Evolutionary conservation across 306 rosid species (phyloP).

Genomic region (Senna siamea): DNA sequence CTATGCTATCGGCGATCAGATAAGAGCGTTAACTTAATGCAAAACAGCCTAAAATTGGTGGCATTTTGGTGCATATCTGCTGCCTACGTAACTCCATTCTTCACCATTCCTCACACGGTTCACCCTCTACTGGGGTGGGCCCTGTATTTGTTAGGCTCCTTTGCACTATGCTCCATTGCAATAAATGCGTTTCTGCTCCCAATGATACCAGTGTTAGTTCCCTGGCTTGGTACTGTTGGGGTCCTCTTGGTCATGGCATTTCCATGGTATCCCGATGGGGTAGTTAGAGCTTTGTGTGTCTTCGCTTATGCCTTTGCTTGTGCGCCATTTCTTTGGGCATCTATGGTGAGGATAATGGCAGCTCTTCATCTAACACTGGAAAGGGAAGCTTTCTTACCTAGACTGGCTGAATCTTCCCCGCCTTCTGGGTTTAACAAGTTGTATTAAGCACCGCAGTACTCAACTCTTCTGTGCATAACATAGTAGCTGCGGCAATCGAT

Average conservation of each 20-base stretch:
- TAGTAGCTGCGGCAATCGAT: neutral
- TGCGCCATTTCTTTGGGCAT: slow-evolving; percentile 61
- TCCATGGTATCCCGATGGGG: slow-evolving; percentile 73
- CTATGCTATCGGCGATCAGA: slow-evolving; percentile 66
- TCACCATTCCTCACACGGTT: slow-evolving; percentile 66
- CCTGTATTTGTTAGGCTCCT: slow-evolving; percentile 65
- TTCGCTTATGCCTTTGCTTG: slow-evolving; percentile 66
- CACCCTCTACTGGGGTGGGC: slow-evolving; percentile 78
- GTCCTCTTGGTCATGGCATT: slow-evolving; percentile 69
- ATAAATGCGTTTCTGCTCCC: slow-evolving; percentile 62
- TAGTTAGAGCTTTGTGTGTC: slow-evolving; percentile 62
- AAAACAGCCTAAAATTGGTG: slow-evolving; percentile 50
- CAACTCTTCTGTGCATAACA: neutral
- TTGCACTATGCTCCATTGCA: slow-evolving; percentile 55
- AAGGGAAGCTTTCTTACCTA: slow-evolving; percentile 65
- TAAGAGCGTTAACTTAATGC: slow-evolving; percentile 50
- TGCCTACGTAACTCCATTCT: slow-evolving; percentile 59
- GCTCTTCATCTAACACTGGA: slow-evolving; percentile 66
- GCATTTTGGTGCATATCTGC: slow-evolving; percentile 68
- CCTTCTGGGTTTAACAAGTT: slow-evolving; percentile 54
- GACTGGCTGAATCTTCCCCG: slow-evolving; percentile 50
- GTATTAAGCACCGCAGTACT: slow-evolving; percentile 27
- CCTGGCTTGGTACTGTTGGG: slow-evolving; percentile 60
- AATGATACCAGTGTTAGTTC: slow-evolving; percentile 55
- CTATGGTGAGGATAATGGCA: slow-evolving; percentile 48